Percentiles rank a stretch among this genome's conserved stretches.
Evolutionary conservation across 2,329 filamentous ascomycete genomes (phyloP).

Genomic region (Furcasterigmium sp.): DNA sequence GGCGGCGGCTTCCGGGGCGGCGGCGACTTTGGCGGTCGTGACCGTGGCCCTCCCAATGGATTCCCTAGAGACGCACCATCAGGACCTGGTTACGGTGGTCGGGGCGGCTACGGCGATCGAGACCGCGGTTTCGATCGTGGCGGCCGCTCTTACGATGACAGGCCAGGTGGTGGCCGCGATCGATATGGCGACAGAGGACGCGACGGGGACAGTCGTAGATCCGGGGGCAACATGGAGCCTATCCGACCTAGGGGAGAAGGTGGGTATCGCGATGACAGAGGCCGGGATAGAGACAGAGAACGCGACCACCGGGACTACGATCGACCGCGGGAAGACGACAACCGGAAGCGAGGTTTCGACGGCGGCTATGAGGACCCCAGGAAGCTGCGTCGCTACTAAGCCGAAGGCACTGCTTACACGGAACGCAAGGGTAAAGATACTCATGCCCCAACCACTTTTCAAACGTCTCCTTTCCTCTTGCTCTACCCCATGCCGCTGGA

Average conservation of each 20-base stretch:
- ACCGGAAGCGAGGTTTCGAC: slow-evolving; percentile 67
- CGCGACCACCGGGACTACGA: slow-evolving; percentile 47
- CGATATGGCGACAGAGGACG: slow-evolving; percentile 20
- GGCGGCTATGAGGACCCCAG: slow-evolving; percentile 74
- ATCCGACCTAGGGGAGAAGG: slow-evolving; percentile 61
- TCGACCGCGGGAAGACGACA: slow-evolving; percentile 52
- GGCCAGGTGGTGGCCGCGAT: slow-evolving; percentile 39
- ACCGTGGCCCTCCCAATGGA: slow-evolving; percentile 37
- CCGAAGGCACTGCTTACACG: slow-evolving; percentile 18
- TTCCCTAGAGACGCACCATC: slow-evolving; percentile 56
- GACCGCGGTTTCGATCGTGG: slow-evolving; percentile 39
- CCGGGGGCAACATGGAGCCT: slow-evolving; percentile 80
- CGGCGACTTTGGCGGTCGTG: slow-evolving; percentile 39
- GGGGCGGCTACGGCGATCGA: slow-evolving; percentile 42
- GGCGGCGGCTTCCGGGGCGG: slow-evolving; percentile 34
- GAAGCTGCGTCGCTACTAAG: slow-evolving; percentile 60
- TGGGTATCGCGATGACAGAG: slow-evolving; percentile 36
- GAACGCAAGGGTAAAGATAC: slow-evolving; percentile 4
- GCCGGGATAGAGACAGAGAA: slow-evolving; percentile 37
- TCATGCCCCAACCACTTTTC: too few relatives aligned
- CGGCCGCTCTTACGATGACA: slow-evolving; percentile 17
- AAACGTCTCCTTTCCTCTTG: too few relatives aligned
- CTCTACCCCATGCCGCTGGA: too few relatives aligned
- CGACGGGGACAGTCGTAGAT: slow-evolving; percentile 36
- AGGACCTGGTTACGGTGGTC: slow-evolving; percentile 48